These are phyloP conservation scores for Sporothrix pallida DNA, from an alignment of 2,329 filamentous ascomycete genomes.

Conservation along the genomic window DNA sequence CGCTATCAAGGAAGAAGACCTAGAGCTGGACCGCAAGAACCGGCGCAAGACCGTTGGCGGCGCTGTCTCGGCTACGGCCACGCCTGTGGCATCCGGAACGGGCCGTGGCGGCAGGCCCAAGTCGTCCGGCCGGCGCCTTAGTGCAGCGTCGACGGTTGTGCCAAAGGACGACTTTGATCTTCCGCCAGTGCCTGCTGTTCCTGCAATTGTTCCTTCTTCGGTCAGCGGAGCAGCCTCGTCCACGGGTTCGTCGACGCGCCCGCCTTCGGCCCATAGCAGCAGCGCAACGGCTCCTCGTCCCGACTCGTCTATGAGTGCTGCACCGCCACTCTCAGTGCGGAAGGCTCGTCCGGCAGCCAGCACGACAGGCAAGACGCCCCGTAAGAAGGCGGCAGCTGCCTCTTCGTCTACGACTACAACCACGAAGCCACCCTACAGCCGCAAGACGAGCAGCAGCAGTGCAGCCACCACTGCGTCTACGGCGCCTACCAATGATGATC, in stretches of 20 bases:
- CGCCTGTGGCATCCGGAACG: background rate
- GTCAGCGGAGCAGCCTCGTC: constrained; percentile 35
- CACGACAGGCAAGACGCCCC: constrained; percentile 42
- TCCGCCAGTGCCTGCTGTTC: constrained; percentile 16
- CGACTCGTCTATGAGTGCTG: constrained; percentile 50
- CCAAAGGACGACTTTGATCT: constrained; percentile 39
- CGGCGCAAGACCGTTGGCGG: constrained; percentile 68
- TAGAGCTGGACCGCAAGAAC: constrained; percentile 50
- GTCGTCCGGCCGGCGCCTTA: constrained; percentile 56
- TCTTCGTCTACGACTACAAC: background rate
- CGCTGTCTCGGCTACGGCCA: constrained; percentile 43
- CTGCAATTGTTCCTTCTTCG: background rate
- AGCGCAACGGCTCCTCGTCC: constrained; percentile 43
- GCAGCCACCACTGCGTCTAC: constrained; percentile 25
- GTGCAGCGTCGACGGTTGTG: constrained; percentile 51
- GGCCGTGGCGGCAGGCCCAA: constrained; percentile 41
- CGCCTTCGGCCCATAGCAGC: constrained; percentile 51
- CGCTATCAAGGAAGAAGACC: constrained; percentile 53
- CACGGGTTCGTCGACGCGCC: constrained; percentile 41
- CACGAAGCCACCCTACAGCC: constrained; percentile 15
- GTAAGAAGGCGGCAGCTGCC: constrained; percentile 36
- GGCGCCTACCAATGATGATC: constrained; percentile 46
- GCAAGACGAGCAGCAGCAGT: constrained; percentile 32
- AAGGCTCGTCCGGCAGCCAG: constrained; percentile 62
- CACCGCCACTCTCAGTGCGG: constrained; percentile 55